Base-by-base conservation (phyloP, 352 stramenopile genomes). In the Pythium dissotocum region DNA sequence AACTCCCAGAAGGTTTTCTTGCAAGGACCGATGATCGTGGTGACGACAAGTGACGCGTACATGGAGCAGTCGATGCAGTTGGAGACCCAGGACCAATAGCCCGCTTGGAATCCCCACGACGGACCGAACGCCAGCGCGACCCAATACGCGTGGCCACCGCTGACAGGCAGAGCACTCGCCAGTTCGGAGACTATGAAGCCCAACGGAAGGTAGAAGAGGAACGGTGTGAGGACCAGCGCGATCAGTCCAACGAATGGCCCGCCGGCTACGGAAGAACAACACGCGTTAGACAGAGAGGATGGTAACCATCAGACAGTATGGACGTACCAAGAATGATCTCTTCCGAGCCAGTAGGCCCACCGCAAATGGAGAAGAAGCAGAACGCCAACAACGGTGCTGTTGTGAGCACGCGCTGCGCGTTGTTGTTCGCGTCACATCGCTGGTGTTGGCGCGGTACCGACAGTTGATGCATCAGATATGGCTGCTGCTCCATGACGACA, bases 81-180 rank as follows among this genome's bases (percentile, higher is more conserved):
- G 26, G 83, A 80, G 40, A 94, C 73, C 87, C 87, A 95, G 9
- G 76, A 86, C 86, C 88, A 95, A 72, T 92, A 95, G 7, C 84
- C 85, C 1, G 85, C 82, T 44, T 91, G 86, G 44, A 95, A 88
- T 2, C 86, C 88, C 75, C 77, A 89, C 21, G 69, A 77, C 4
- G 82, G 81, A 1, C 85, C 85, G 35, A 93, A 91, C 18, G 83
- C 83, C 33, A 85, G 62, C 9, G 77, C 78, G 32, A 90, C 75
- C 85, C 85, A 93, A 62, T 90, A 90, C 36, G 82, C 82, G 38
- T 90, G 76, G 44, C 82, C 79, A 16, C 78, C 82, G 6, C 65
- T 67, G 38, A 78, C 78, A 18, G 82, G 82, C 57, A 90, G 73
- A 18, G 78, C 73, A 2, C 73, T 72, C 21, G 79, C 72, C 7